phyloP scores from a whole-genome alignment of 2,329 filamentous ascomycete genomes.

The Cladophialophora exuberans region DNA sequence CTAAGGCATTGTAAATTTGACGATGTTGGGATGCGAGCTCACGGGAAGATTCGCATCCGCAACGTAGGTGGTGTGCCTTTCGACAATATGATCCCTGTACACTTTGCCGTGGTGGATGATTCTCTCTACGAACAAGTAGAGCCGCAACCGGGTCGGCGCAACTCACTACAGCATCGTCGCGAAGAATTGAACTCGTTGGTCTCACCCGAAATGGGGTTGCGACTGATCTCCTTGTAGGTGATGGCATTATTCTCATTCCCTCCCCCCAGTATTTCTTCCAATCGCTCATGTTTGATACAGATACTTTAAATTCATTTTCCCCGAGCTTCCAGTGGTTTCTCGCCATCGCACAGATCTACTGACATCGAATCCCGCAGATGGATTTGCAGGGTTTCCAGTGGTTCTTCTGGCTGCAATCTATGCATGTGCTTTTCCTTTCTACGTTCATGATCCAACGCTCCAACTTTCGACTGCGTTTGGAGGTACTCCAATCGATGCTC shows the following conservation, averaged over 20 bases:
- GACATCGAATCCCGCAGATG: background rate
- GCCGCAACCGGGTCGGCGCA: background rate
- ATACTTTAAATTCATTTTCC: background rate
- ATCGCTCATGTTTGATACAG: background rate
- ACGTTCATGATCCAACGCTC: background rate
- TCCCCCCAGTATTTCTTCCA: background rate
- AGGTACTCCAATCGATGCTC: background rate
- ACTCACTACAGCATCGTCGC: background rate
- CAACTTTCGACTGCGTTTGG: background rate
- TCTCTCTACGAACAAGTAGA: background rate
- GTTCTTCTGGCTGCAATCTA: constrained; percentile 5
- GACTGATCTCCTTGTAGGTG: background rate
- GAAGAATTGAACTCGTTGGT: background rate
- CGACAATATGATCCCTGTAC: background rate
- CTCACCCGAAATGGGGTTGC: background rate
- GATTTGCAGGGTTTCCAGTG: background rate
- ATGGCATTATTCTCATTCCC: too few species aligned
- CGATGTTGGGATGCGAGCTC: background rate
- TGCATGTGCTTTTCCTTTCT: background rate
- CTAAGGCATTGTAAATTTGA: background rate
- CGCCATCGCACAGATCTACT: background rate
- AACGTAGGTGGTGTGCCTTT: background rate
- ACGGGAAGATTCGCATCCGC: background rate
- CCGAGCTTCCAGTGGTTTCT: background rate
- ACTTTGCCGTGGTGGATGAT: background rate